phyloP scores from a whole-genome alignment of 768 basidiomycete species.

The Crassisporium funariophilum region DNA sequence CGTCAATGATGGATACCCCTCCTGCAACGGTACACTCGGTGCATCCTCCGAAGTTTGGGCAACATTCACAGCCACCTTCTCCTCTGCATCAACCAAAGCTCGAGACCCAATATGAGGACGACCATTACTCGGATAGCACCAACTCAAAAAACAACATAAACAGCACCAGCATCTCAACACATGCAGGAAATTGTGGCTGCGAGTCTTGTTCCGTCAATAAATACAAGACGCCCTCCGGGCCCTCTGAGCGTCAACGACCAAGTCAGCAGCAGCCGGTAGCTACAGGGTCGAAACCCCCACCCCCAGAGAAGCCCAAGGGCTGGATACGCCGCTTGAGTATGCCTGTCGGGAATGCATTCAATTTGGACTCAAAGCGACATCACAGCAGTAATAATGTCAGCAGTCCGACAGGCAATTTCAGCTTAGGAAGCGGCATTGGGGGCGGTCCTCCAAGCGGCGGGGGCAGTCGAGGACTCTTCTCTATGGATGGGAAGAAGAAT shows the following conservation, averaged over 20 bases:
- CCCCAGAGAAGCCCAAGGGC: conserved; percentile 58
- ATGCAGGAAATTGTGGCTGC: conserved; percentile 70
- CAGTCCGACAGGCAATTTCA: conserved; percentile 19
- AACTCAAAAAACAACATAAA: conserved; percentile 16
- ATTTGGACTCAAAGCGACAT: conserved; percentile 53
- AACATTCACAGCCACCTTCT: conserved; percentile 25
- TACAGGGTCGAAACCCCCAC: conserved; percentile 16
- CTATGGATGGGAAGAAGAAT: conserved; percentile 53
- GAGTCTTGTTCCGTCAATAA: conserved; percentile 61
- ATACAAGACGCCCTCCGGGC: conserved; percentile 43
- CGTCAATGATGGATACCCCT: conserved; percentile 12
- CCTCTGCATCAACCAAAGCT: conserved; percentile 27
- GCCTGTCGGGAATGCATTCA: conserved; percentile 65
- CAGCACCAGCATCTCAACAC: conserved; percentile 34
- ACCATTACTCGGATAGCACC: conserved; percentile 17
- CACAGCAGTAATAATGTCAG: conserved; percentile 29
- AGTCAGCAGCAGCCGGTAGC: conserved; percentile 34
- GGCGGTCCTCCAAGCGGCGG: conserved; percentile 22
- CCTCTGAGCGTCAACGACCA: conserved; percentile 30
- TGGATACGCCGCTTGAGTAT: conserved; percentile 82
- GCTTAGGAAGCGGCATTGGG: conserved; percentile 29
- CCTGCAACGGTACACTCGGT: conserved; percentile 17
- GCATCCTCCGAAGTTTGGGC: conserved; percentile 5
- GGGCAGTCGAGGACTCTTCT: conserved; percentile 34
- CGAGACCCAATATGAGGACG: conserved; percentile 17